These are phyloP conservation scores for Nakaseomyces kungkrabaensis DNA, from an alignment of 1,139 yeast genomes.

Conservation along the genomic window DNA sequence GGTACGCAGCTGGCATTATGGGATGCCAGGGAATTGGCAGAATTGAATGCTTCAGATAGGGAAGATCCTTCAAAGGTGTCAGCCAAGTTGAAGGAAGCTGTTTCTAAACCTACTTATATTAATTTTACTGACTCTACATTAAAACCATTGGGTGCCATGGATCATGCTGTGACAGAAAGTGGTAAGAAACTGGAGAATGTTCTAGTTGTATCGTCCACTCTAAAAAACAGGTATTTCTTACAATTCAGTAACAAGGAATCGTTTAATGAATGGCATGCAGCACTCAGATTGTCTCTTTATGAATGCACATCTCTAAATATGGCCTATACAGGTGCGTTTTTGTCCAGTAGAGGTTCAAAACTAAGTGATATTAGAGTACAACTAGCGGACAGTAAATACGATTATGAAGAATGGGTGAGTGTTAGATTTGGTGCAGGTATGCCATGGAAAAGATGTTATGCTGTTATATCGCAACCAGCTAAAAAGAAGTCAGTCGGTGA, in stretches of 20 bases:
- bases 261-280: constrained; percentile 62
- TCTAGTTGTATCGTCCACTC: constrained; percentile 78
- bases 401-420: constrained; percentile 90
- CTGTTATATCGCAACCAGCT: constrained; percentile 72
- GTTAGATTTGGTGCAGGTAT: constrained; percentile 93
- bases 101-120: constrained; percentile 74
- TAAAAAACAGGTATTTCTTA: constrained; percentile 74
- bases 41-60: constrained; percentile 23
- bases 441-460: constrained; percentile 95
- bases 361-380: constrained; percentile 79
- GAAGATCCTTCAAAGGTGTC: constrained; percentile 33
- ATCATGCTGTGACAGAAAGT: constrained; percentile 74
- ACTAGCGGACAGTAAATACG: constrained; percentile 73
- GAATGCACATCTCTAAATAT: constrained; percentile 81
- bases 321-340: constrained; percentile 89
- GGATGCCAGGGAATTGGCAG: constrained; percentile 74
- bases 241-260: constrained; percentile 59
- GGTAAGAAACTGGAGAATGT: constrained; percentile 69
- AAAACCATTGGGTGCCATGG: constrained; percentile 64
- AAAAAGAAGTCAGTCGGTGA: constrained; percentile 38
- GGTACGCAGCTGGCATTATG: constrained; percentile 90
- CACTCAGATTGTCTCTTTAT: constrained; percentile 66
- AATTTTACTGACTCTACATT: constrained; percentile 88
- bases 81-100: constrained; percentile 39
- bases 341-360: constrained; percentile 79